These are phyloP conservation scores for Phytophthora nicotianae DNA, from an alignment of 352 stramenopile species.

Conservation along the genomic window DNA sequence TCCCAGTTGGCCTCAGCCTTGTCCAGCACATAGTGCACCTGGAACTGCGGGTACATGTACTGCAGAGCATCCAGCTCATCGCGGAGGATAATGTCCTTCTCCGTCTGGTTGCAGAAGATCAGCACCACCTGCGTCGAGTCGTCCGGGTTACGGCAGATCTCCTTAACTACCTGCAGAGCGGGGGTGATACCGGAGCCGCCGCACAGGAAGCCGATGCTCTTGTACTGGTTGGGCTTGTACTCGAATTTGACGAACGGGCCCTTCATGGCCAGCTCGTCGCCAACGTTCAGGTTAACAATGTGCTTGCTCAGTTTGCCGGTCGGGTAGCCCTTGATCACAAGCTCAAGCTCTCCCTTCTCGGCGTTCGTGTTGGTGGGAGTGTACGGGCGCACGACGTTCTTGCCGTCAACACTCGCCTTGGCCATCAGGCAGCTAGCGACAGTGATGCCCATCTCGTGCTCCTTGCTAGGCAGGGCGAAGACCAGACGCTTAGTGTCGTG, in stretches of 20 bases:
- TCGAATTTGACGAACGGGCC: constrained; percentile 86
- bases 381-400: constrained; percentile 81
- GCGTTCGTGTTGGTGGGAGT: constrained; percentile 81
- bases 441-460: constrained; percentile 72
- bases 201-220: constrained; percentile 78
- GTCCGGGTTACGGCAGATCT: constrained; percentile 76
- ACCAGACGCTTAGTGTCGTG: constrained; percentile 69
- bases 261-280: constrained; percentile 87
- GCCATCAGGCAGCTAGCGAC: constrained; percentile 68
- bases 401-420: constrained; percentile 61
- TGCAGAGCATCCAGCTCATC: constrained; percentile 74
- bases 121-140: constrained; percentile 83
- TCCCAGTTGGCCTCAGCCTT: constrained; percentile 53
- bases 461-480: constrained; percentile 54
- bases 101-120: constrained; percentile 82
- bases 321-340: constrained; percentile 89
- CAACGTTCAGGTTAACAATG: constrained; percentile 73
- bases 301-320: constrained; percentile 85
- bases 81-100: constrained; percentile 86
- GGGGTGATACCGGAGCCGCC: constrained; percentile 87
- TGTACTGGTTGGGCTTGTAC: constrained; percentile 86
- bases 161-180: constrained; percentile 74
- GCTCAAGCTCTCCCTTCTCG: constrained; percentile 74
- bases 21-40: constrained; percentile 67
- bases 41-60: constrained; percentile 66